These are phyloP conservation scores for Wickerhamiella shivajii DNA, from an alignment of 805 yeast species.

Conservation along the genomic window DNA sequence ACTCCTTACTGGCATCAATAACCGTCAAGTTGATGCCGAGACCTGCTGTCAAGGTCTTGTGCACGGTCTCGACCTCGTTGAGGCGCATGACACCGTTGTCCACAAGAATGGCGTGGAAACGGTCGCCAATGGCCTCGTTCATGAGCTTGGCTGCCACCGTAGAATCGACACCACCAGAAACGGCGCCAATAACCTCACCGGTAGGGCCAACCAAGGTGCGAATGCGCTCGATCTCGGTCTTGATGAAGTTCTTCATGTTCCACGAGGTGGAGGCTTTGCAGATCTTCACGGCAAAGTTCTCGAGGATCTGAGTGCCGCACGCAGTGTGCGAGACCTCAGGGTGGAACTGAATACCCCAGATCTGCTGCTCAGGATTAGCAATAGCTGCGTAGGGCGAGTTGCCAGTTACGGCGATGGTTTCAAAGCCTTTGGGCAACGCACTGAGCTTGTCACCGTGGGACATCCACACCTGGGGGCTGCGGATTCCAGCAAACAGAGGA, in stretches of 20 bases:
- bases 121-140: slow-evolving; percentile 96
- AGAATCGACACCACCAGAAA: slow-evolving; percentile 98
- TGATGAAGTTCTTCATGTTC: slow-evolving; percentile 97
- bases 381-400: slow-evolving; percentile 96
- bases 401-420: slow-evolving; percentile 75
- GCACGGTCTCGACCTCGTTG: slow-evolving; percentile 80
- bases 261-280: slow-evolving; percentile 82
- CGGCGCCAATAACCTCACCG: slow-evolving; percentile 98
- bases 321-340: slow-evolving; percentile 97
- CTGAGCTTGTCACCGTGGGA: slow-evolving; percentile 95
- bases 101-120: slow-evolving; percentile 96
- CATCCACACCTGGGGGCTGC: slow-evolving; percentile 98
- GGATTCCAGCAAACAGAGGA: slow-evolving; percentile 74
- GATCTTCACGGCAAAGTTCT: slow-evolving; percentile 84
- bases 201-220: slow-evolving; percentile 86
- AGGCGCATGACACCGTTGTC: slow-evolving; percentile 96
- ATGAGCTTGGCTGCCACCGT: slow-evolving; percentile 97
- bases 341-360: slow-evolving; percentile 96
- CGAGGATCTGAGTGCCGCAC: slow-evolving; percentile 74
- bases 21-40: slow-evolving; percentile 90
- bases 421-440: slow-evolving; percentile 79
- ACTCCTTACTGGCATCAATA: slow-evolving; percentile 85
- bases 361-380: slow-evolving; percentile 53
- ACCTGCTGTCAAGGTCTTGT: slow-evolving; percentile 80
- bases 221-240: slow-evolving; percentile 89